Evolutionary conservation across 2,329 filamentous ascomycete genomes (phyloP).

Genomic region (Sphaceloma murrayae): DNA sequence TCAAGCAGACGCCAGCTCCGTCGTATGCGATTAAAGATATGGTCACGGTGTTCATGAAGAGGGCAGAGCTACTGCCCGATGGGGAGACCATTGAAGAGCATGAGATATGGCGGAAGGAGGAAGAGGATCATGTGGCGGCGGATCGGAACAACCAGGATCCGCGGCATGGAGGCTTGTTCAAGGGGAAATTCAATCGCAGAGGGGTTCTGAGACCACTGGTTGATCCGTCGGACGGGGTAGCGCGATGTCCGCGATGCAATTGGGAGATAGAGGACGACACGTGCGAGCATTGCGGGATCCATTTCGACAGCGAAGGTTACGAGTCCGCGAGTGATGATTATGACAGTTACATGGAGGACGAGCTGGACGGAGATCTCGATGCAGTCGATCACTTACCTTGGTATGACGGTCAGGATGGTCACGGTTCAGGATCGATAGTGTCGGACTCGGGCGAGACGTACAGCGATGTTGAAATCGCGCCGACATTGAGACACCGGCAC

Average conservation of each 20-base stretch:
- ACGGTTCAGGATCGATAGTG: constrained; percentile 1
- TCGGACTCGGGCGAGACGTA: too few species aligned
- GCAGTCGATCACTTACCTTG: constrained; percentile 35
- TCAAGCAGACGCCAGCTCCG: constrained; percentile 51
- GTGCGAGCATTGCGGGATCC: constrained; percentile 46
- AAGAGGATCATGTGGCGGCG: constrained; percentile 49
- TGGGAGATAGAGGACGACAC: constrained; percentile 54
- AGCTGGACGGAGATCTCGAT: constrained; percentile 28
- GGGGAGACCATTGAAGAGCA: constrained; percentile 57
- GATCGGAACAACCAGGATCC: constrained; percentile 48
- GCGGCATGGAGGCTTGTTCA: constrained; percentile 51
- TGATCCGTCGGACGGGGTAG: constrained; percentile 51
- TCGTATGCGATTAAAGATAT: constrained; percentile 58
- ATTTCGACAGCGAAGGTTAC: constrained; percentile 41
- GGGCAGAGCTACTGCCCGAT: constrained; percentile 51
- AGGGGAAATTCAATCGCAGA: constrained; percentile 45
- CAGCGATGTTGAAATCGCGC: too few species aligned
- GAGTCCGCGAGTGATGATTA: constrained; percentile 39
- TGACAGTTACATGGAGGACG: constrained; percentile 25
- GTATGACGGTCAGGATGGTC: constrained; percentile 23
- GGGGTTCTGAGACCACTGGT: constrained; percentile 35
- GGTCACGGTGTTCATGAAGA: constrained; percentile 52
- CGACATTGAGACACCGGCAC: too few species aligned
- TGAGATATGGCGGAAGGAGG: constrained; percentile 46
- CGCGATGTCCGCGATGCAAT: constrained; percentile 52